These are phyloP conservation scores for Monilinia fructigena DNA, from an alignment of 2,329 filamentous ascomycete genomes.

Conservation along the genomic window DNA sequence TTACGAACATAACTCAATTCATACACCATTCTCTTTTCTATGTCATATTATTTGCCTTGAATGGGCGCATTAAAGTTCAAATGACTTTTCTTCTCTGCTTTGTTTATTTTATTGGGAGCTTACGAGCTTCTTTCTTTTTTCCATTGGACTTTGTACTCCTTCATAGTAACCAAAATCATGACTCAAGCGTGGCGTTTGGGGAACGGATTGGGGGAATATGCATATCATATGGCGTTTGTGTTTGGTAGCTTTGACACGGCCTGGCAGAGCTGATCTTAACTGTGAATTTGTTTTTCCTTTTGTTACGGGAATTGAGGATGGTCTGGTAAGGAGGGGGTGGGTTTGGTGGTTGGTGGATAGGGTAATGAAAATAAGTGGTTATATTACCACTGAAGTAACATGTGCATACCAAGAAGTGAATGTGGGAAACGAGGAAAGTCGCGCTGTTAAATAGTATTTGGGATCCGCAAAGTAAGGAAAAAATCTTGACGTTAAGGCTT, in stretches of 20 bases:
- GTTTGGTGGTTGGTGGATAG: not conserved
- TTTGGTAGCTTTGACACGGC: not conserved
- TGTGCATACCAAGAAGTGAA: not conserved
- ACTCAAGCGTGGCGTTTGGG: conserved; percentile 21
- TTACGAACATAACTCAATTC: not conserved
- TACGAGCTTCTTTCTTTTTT: not conserved
- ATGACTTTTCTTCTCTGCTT: conserved; percentile 9
- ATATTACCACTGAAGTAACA: not conserved
- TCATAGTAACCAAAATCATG: conserved; percentile 13
- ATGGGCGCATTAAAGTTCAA: conserved; percentile 10
- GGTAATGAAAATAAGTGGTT: not conserved
- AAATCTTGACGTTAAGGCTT: not conserved
- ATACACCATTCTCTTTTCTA: conserved; percentile 15
- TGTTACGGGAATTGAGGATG: not conserved
- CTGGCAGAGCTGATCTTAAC: not conserved
- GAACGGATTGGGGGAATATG: not conserved
- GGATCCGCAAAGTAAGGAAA: not conserved
- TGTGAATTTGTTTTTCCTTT: not conserved
- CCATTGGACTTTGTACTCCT: not conserved
- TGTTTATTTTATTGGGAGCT: conserved; percentile 9
- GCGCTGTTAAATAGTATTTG: not conserved
- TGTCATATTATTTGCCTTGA: conserved; percentile 22
- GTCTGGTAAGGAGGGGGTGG: not conserved
- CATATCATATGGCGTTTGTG: not conserved
- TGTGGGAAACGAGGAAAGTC: not conserved